A percentile compares a stretch with the other conserved stretches of the same genome.
Conservation (phyloP, 495 filamentous ascomycete species). For the Trichoderma orchidacearum region DNA sequence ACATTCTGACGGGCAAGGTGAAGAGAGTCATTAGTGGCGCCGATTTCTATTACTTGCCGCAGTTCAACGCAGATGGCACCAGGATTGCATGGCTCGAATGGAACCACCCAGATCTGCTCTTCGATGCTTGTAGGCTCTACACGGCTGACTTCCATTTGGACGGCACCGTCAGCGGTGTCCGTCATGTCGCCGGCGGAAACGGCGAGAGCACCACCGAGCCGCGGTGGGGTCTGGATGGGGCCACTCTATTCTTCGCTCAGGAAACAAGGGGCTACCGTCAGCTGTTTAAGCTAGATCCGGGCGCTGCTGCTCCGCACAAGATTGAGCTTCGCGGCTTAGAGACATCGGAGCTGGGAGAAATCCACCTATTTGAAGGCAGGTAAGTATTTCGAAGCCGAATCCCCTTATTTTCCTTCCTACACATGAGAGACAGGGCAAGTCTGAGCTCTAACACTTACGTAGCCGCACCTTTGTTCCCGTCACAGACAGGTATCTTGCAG, state of each 20-base stretch:
- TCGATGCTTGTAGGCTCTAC: slow-evolving; percentile 27
- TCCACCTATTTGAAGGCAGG: slow-evolving; percentile 26
- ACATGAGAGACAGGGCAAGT: no score
- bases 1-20: slow-evolving; percentile 12
- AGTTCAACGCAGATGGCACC: slow-evolving; percentile 28
- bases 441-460: background rate
- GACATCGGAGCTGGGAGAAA: slow-evolving; percentile 23
- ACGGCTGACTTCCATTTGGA: slow-evolving; percentile 14
- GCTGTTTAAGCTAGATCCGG: slow-evolving; percentile 16
- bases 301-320: slow-evolving; percentile 1
- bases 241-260: slow-evolving; percentile 24
- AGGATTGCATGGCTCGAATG: slow-evolving; percentile 35
- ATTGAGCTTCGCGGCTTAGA: slow-evolving; percentile 20
- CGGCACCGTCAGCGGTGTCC: background rate
- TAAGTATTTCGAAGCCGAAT: slow-evolving; percentile 8
- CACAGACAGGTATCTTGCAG: slow-evolving; percentile 21
- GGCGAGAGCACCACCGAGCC: slow-evolving; percentile 27
- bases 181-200: slow-evolving; percentile 15
- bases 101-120: slow-evolving; percentile 37
- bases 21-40: slow-evolving; percentile 18
- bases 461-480: slow-evolving; percentile 24
- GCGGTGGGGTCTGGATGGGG: slow-evolving; percentile 27
- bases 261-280: slow-evolving; percentile 30
- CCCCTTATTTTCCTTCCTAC: no score
- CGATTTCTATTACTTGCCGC: slow-evolving; percentile 36